phyloP scores from a whole-genome alignment of 176 grass and related monocot genomes.

The Juncus effusus region DNA sequence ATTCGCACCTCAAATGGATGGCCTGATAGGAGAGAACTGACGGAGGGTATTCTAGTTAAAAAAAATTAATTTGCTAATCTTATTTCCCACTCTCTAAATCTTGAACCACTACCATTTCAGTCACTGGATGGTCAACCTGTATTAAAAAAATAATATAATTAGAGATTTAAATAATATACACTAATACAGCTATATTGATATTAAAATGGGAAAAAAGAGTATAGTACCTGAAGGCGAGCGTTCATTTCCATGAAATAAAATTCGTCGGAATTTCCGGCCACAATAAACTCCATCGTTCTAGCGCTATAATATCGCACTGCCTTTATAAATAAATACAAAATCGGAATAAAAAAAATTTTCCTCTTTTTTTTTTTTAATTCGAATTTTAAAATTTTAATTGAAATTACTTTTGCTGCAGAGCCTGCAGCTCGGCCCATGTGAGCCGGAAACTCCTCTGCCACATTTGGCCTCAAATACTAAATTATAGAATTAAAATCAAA shows the following conservation, averaged over 20 bases:
- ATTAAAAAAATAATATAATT: conserved; percentile 22
- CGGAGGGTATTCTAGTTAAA: conserved; percentile 52
- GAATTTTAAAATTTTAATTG: conserved; percentile 23
- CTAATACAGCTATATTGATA: background rate
- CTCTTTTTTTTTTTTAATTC: background rate
- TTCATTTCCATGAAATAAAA: conserved; percentile 41
- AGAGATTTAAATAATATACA: background rate
- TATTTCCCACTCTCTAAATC: conserved; percentile 99
- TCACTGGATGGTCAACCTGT: conserved; percentile 94
- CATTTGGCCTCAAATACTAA: conserved; percentile 56
- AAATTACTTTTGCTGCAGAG: conserved; percentile 59
- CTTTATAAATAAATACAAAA: conserved; percentile 59
- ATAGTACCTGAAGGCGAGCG: no score
- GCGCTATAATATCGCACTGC: conserved; percentile 98
- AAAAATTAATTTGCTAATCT: conserved; percentile 80
- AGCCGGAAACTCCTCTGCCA: conserved; percentile 56
- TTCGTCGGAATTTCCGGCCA: conserved; percentile 71
- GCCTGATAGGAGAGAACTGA: conserved; percentile 46
- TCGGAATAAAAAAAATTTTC: no score
- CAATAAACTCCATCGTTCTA: conserved; percentile 95
- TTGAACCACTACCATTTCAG: conserved; percentile 95
- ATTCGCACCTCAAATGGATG: no score
- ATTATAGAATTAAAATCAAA: background rate
- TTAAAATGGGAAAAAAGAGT: background rate
- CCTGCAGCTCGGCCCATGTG: conserved; percentile 84